A percentile compares a stretch with the other conserved stretches of the same genome.
Conservation (phyloP, 2,329 filamentous ascomycete genomes). For the Aspergillus candidus region DNA sequence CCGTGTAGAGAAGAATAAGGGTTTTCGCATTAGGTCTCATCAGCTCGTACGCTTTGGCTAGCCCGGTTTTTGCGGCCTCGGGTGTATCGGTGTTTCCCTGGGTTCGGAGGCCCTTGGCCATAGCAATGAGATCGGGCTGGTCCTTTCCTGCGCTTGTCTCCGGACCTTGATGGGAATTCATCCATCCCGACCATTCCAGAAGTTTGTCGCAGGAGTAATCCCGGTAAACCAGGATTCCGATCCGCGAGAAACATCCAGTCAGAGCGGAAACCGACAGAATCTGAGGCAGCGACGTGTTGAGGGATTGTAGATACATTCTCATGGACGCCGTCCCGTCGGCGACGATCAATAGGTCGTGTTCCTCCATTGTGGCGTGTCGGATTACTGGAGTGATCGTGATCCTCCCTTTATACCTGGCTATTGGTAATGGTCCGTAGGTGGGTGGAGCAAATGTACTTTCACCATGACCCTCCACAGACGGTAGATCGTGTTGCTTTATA, state of each 20-base stretch:
- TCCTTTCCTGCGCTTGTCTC: constrained; percentile 1
- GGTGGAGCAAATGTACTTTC: too few relatives aligned
- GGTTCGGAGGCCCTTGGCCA: constrained; percentile 30
- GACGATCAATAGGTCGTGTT: constrained; percentile 14
- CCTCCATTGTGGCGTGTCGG: too few relatives aligned
- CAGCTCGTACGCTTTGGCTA: constrained; percentile 42
- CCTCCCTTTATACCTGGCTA: too few relatives aligned
- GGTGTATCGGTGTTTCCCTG: constrained; percentile 40
- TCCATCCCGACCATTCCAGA: constrained; percentile 49
- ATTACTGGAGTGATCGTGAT: too few relatives aligned
- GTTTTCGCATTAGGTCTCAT: constrained; percentile 47
- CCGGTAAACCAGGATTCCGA: constrained; percentile 48
- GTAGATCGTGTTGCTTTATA: too few relatives aligned
- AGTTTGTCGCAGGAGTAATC: constrained; percentile 38
- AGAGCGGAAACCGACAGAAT: constrained; percentile 47
- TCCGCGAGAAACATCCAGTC: constrained; percentile 46
- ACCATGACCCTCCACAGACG: too few relatives aligned
- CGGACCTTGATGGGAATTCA: constrained; percentile 10
- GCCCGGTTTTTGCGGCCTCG: constrained; percentile 46
- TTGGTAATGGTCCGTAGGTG: too few relatives aligned
- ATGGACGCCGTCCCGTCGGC: constrained; percentile 16
- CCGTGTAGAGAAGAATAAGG: constrained; percentile 45
- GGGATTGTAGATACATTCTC: constrained; percentile 35
- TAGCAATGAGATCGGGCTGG: constrained; percentile 32
- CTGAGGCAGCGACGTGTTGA: constrained; percentile 45